Conservation (phyloP, 2,329 filamentous ascomycete species). For the Fusarium sp. region DNA sequence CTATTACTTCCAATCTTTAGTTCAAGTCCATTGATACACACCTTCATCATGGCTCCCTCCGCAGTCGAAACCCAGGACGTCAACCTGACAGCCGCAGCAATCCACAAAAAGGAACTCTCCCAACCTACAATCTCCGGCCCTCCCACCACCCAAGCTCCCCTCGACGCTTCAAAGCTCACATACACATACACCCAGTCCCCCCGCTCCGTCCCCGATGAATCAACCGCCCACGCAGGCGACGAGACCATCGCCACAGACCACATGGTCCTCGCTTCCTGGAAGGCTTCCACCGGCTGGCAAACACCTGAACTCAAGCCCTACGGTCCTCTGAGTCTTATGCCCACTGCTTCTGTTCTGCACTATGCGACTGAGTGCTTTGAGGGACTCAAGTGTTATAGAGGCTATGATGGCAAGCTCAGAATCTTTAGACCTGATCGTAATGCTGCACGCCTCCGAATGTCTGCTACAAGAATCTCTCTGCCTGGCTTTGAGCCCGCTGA, state of each 20-base stretch:
- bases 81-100: slow-evolving; percentile 63
- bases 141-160: slow-evolving; percentile 64
- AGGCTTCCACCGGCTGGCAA: slow-evolving; percentile 72
- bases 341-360: slow-evolving; percentile 83
- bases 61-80: slow-evolving; percentile 59
- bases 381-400: slow-evolving; percentile 83
- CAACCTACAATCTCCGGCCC: slow-evolving; percentile 50
- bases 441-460: slow-evolving; percentile 71
- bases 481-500: slow-evolving; percentile 77
- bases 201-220: slow-evolving; percentile 64
- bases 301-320: slow-evolving; percentile 80
- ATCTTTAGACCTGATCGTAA: slow-evolving; percentile 83
- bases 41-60: slow-evolving; percentile 57
- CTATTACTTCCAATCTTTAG: no score
- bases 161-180: slow-evolving; percentile 71
- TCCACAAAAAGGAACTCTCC: slow-evolving; percentile 61
- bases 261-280: slow-evolving; percentile 84
- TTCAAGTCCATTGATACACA: no score
- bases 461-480: slow-evolving; percentile 74
- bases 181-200: slow-evolving; percentile 64
- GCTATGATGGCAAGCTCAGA: slow-evolving; percentile 77
- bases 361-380: slow-evolving; percentile 95
- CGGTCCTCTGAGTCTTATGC: slow-evolving; percentile 80
- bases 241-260: slow-evolving; percentile 81
- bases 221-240: slow-evolving; percentile 57